Conservation (phyloP, 129 eudicot species). For the Flaveria ramosissima region DNA sequence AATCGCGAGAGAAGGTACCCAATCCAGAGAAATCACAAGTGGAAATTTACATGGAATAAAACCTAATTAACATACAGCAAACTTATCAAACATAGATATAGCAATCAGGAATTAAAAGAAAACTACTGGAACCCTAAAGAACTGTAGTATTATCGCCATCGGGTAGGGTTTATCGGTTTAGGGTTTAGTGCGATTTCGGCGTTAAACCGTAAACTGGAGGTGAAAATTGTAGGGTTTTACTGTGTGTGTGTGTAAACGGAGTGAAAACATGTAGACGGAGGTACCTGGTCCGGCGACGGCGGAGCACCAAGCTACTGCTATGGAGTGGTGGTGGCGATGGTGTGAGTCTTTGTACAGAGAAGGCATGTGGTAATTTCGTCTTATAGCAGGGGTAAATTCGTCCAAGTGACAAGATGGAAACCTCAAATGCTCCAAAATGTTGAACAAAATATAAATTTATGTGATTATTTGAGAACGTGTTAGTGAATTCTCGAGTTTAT, state of each 20-base stretch:
- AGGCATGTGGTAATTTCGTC: too few relatives aligned
- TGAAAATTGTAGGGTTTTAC: too few relatives aligned
- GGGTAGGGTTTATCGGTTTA: conserved; percentile 5
- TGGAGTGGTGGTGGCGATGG: not conserved
- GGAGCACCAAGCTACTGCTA: not conserved
- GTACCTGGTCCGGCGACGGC: not conserved
- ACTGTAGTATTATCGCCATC: not conserved
- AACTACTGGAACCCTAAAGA: not conserved
- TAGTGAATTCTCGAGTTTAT: too few relatives aligned
- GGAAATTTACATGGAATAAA: not conserved
- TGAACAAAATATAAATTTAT: too few relatives aligned
- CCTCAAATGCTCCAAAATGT: too few relatives aligned
- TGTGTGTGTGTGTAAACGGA: not conserved
- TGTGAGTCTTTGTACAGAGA: not conserved
- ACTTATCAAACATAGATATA: not conserved
- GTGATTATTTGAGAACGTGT: too few relatives aligned
- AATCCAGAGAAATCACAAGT: too few relatives aligned
- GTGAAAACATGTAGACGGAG: too few relatives aligned
- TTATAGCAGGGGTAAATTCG: not conserved
- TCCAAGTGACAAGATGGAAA: not conserved
- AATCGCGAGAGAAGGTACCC: not conserved
- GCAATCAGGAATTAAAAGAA: too few relatives aligned
- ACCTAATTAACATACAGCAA: not conserved
- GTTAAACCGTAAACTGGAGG: too few relatives aligned
- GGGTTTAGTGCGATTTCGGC: too few relatives aligned